Conservation (phyloP, 1,139 yeast species). For the Scheffersomyces parashehatae region DNA sequence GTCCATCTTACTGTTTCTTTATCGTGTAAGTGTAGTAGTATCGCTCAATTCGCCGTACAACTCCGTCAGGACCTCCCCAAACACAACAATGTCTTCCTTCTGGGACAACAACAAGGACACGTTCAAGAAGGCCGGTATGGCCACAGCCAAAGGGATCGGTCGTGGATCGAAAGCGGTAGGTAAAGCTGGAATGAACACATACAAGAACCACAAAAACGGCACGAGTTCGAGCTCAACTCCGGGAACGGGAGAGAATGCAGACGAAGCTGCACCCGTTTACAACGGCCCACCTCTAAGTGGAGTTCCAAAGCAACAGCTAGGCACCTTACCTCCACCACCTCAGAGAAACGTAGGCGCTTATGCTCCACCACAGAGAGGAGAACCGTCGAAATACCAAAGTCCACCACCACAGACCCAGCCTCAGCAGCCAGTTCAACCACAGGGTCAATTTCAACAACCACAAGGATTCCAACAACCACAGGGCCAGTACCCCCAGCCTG, state of each 20-base stretch:
- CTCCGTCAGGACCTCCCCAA: neutral
- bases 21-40: too few species aligned
- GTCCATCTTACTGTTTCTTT: too few species aligned
- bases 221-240: conserved; percentile 3
- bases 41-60: too few species aligned
- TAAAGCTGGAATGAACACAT: conserved; percentile 52
- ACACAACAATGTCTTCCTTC: conserved; percentile 30
- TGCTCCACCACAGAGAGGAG: conserved; percentile 9
- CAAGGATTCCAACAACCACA: conserved; percentile 3
- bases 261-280: conserved; percentile 3
- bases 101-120: conserved; percentile 57
- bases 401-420: conserved; percentile 5
- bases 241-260: conserved; percentile 3
- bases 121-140: conserved; percentile 47
- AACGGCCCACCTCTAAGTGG: conserved; percentile 20
- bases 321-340: conserved; percentile 57
- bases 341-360: conserved; percentile 29
- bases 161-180: conserved; percentile 47
- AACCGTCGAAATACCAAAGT: conserved; percentile 6
- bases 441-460: conserved; percentile 10
- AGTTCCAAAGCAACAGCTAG: conserved; percentile 35
- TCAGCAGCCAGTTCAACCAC: conserved; percentile 4
- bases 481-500: conserved; percentile 10
- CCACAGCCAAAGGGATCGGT: conserved; percentile 52
- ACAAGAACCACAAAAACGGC: conserved; percentile 38